Evolutionary conservation across 1,139 yeast genomes (phyloP).

Genomic region (Geotrichum histeridarum): DNA sequence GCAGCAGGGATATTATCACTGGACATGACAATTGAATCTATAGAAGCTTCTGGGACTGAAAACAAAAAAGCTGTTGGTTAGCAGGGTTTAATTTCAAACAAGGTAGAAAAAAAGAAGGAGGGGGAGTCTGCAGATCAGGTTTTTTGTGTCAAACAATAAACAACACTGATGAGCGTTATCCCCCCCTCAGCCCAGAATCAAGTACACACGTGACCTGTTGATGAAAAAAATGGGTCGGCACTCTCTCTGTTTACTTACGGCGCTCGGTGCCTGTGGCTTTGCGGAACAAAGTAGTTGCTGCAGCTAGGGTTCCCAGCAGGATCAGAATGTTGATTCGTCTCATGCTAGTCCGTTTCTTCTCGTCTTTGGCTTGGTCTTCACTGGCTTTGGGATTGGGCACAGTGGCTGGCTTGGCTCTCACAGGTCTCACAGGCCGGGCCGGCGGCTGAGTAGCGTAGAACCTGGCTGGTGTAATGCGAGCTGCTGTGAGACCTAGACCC

Average conservation of each 20-base stretch:
- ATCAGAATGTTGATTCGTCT: slow-evolving; percentile 11
- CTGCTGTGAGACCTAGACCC: neutral
- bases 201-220: neutral
- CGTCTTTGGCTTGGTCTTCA: slow-evolving; percentile 2
- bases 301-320: slow-evolving; percentile 15
- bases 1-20: neutral
- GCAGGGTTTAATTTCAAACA: neutral
- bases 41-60: slow-evolving; percentile 18
- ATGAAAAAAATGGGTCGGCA: no score
- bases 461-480: neutral
- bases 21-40: slow-evolving; percentile 15
- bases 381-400: neutral
- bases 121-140: neutral
- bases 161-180: neutral
- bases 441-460: slow-evolving; percentile 1
- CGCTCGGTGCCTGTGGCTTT: slow-evolving; percentile 7
- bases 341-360: neutral
- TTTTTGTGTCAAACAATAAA: neutral
- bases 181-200: neutral
- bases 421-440: slow-evolving; percentile 3
- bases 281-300: slow-evolving; percentile 15
- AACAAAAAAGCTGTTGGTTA: neutral
- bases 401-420: neutral
- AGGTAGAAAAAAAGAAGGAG: neutral
- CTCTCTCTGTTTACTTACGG: slow-evolving; percentile 11